Percentiles rank a stretch among this genome's conserved stretches.
phyloP scores from a whole-genome alignment of 1,284 basidiomycete genomes.

The Naganishia liquefaciens region DNA sequence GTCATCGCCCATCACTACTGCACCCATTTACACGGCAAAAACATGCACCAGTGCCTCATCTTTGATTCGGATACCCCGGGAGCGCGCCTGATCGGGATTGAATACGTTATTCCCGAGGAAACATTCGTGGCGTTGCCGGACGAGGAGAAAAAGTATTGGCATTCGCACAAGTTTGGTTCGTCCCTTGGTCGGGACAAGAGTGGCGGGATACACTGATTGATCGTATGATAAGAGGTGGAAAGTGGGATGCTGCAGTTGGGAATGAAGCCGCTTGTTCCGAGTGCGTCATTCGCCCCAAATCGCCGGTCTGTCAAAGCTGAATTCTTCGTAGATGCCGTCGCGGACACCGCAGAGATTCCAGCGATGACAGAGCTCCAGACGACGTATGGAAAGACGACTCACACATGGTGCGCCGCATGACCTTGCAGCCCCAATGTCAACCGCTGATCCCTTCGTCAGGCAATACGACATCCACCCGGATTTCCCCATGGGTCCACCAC shows the following conservation, averaged over 20 bases:
- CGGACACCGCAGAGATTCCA: conserved; percentile 56
- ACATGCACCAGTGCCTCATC: conserved; percentile 51
- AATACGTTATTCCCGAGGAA: conserved; percentile 53
- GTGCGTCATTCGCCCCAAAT: conserved; percentile 39
- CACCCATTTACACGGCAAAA: conserved; percentile 46
- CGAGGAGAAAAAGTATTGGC: conserved; percentile 42
- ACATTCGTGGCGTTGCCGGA: conserved; percentile 44
- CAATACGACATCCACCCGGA: conserved; percentile 55
- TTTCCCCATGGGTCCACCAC: conserved; percentile 59
- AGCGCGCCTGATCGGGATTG: conserved; percentile 52
- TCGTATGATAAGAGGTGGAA: conserved; percentile 51
- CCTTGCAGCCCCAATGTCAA: neutral
- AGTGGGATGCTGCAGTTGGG: conserved; percentile 58
- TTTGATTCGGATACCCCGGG: conserved; percentile 50
- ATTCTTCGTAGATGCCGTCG: conserved; percentile 43
- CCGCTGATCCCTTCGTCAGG: conserved; percentile 37
- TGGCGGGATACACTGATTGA: neutral
- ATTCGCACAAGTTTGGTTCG: conserved; percentile 51
- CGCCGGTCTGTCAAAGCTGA: neutral
- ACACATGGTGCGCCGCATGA: conserved; percentile 55
- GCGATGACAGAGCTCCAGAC: conserved; percentile 59
- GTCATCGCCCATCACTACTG: conserved; percentile 58
- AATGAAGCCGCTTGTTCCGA: conserved; percentile 55
- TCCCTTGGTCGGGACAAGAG: neutral
- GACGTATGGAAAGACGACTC: conserved; percentile 61